phyloP scores from a whole-genome alignment of 2,329 filamentous ascomycete species.

The Fusarium sarcochroum region DNA sequence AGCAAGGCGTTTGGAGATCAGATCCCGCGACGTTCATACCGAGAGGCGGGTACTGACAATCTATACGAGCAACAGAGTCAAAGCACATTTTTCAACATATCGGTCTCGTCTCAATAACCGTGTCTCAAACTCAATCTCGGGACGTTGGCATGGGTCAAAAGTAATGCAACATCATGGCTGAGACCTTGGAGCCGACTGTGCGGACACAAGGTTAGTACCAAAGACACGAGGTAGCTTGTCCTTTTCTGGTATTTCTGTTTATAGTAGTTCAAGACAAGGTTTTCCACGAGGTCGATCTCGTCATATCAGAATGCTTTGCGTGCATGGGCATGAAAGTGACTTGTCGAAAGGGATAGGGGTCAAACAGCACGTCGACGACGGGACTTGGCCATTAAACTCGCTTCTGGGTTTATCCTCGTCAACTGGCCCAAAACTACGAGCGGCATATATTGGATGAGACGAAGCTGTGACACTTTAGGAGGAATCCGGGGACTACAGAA shows the following conservation, averaged over 20 bases:
- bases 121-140: slow-evolving; percentile 16
- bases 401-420: slow-evolving; percentile 21
- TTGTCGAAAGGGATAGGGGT: not conserved
- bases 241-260: slow-evolving; percentile 10
- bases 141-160: slow-evolving; percentile 1
- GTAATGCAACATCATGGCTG: slow-evolving; percentile 16
- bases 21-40: no score
- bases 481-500: slow-evolving; percentile 13
- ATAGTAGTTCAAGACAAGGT: slow-evolving; percentile 11
- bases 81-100: not conserved
- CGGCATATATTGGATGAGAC: slow-evolving; percentile 16
- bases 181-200: slow-evolving; percentile 9
- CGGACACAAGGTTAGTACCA: slow-evolving; percentile 10
- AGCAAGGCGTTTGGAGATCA: no score
- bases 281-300: slow-evolving; percentile 2
- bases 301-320: not conserved
- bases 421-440: slow-evolving; percentile 3
- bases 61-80: not conserved
- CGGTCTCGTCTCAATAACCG: slow-evolving; percentile 3
- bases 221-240: slow-evolving; percentile 6
- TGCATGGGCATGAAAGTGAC: not conserved
- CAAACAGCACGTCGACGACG: slow-evolving; percentile 4
- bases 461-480: slow-evolving; percentile 8
- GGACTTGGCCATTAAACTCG: slow-evolving; percentile 12
- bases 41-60: no score